These are phyloP conservation scores for Telfairia occidentalis DNA, from an alignment of 331 rosid species.

Conservation along the genomic window DNA sequence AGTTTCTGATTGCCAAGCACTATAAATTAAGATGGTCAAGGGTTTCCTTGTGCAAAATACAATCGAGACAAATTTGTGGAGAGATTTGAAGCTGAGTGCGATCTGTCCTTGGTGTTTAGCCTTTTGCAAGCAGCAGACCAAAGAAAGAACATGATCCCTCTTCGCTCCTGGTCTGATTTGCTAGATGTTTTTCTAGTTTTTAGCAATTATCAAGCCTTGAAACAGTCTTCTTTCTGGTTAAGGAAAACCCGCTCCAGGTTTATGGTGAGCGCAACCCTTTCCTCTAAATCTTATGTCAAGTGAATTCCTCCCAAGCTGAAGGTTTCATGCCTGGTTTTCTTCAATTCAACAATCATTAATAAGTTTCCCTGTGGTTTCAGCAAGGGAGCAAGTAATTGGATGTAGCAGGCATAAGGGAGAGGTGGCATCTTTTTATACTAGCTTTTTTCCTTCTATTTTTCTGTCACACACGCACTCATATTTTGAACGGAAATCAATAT, in stretches of 20 bases:
- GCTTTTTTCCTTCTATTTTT: too few relatives aligned
- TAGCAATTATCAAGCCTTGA: not conserved
- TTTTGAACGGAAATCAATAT: too few relatives aligned
- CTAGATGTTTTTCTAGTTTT: not conserved
- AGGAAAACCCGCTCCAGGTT: not conserved
- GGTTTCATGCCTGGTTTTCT: too few relatives aligned
- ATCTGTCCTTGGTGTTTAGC: not conserved
- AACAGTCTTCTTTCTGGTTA: not conserved
- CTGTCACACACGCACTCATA: not conserved
- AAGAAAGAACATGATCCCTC: not conserved
- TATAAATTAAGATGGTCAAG: not conserved
- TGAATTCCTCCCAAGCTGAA: not conserved
- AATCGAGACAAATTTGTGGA: too few relatives aligned
- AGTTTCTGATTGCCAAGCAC: not conserved
- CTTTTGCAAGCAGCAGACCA: not conserved
- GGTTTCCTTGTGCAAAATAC: too few relatives aligned
- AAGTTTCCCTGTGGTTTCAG: too few relatives aligned
- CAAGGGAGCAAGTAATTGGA: too few relatives aligned
- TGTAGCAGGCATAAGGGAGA: too few relatives aligned
- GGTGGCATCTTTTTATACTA: too few relatives aligned
- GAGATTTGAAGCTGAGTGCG: too few relatives aligned
- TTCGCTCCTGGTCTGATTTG: not conserved
- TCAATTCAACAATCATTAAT: too few relatives aligned
- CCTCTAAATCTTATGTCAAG: not conserved
- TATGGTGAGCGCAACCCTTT: not conserved